These are phyloP conservation scores for Saturnispora besseyi DNA, from an alignment of 805 yeast species.

Conservation along the genomic window DNA sequence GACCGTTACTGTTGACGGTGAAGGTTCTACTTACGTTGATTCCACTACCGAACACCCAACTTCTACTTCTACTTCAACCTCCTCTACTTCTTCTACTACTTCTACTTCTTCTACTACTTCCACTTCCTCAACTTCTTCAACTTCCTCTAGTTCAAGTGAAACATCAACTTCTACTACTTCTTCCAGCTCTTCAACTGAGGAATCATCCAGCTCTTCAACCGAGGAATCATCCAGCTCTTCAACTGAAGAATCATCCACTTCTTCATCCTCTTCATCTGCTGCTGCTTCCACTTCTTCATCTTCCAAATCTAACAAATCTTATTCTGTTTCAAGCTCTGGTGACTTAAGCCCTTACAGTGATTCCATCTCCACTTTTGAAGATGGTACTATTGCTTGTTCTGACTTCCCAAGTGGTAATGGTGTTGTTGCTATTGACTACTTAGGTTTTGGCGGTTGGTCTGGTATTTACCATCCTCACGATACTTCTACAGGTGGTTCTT, in stretches of 20 bases:
- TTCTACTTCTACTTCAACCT: slow-evolving; percentile 12
- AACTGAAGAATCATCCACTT: slow-evolving; percentile 9
- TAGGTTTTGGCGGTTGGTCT: slow-evolving; percentile 58
- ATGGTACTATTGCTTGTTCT: slow-evolving; percentile 61
- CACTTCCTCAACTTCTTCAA: neutral
- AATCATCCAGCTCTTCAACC: slow-evolving; percentile 26
- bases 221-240: slow-evolving; percentile 16
- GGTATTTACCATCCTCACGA: slow-evolving; percentile 45
- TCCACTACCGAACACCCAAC: slow-evolving; percentile 18
- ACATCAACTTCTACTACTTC: slow-evolving; percentile 18
- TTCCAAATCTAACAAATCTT: slow-evolving; percentile 33
- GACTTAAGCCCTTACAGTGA: slow-evolving; percentile 15
- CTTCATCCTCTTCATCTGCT: slow-evolving; percentile 19
- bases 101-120: slow-evolving; percentile 19
- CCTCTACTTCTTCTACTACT: slow-evolving; percentile 1
- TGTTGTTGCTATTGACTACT: slow-evolving; percentile 64
- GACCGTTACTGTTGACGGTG: slow-evolving; percentile 43
- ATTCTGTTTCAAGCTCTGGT: slow-evolving; percentile 51
- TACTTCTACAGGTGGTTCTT: slow-evolving; percentile 44
- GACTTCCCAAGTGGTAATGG: slow-evolving; percentile 77
- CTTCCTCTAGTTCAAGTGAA: slow-evolving; percentile 3
- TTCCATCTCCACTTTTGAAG: slow-evolving; percentile 40
- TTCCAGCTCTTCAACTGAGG: slow-evolving; percentile 22
- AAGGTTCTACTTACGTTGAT: slow-evolving; percentile 35
- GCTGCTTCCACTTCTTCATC: slow-evolving; percentile 27